Evolutionary conservation across 78 protist genomes (phyloP).

Genomic region (Neovahlkampfia damariscottae): DNA sequence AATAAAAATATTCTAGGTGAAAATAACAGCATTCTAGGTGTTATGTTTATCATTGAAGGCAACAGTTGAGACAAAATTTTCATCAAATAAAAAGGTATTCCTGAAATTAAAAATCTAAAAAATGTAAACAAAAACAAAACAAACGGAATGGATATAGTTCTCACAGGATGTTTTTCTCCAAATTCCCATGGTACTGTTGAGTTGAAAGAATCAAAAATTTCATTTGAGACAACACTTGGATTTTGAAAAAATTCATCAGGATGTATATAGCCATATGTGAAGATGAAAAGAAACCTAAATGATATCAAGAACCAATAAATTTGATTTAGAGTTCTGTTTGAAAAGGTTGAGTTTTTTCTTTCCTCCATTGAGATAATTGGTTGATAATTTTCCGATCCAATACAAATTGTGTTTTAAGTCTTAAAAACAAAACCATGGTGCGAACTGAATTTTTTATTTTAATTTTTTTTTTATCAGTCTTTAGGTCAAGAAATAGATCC

Average conservation of each 20-base stretch:
- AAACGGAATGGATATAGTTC: background rate
- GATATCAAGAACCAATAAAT: background rate
- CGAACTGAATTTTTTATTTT: too few relatives aligned
- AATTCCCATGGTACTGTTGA: slow-evolving; percentile 6
- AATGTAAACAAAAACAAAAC: too few relatives aligned
- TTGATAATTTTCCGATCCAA: too few relatives aligned
- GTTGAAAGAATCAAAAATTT: background rate
- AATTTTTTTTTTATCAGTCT: too few relatives aligned
- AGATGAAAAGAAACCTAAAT: background rate
- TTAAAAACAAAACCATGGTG: too few relatives aligned
- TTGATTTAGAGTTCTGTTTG: too few relatives aligned
- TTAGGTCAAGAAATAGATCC: too few relatives aligned
- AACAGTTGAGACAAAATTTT: background rate
- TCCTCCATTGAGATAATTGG: too few relatives aligned
- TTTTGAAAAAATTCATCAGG: slow-evolving; percentile 22
- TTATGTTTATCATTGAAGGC: too few relatives aligned
- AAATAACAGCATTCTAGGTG: background rate
- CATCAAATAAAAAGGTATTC: background rate
- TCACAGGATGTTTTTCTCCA: background rate
- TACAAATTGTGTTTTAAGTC: too few relatives aligned
- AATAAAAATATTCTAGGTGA: background rate
- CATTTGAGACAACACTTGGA: background rate
- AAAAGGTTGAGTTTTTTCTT: too few relatives aligned
- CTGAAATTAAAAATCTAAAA: background rate
- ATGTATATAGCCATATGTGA: slow-evolving; percentile 2